These are phyloP conservation scores for Picea abies DNA, from an alignment of 83 land plant genomes.

Conservation along the genomic window DNA sequence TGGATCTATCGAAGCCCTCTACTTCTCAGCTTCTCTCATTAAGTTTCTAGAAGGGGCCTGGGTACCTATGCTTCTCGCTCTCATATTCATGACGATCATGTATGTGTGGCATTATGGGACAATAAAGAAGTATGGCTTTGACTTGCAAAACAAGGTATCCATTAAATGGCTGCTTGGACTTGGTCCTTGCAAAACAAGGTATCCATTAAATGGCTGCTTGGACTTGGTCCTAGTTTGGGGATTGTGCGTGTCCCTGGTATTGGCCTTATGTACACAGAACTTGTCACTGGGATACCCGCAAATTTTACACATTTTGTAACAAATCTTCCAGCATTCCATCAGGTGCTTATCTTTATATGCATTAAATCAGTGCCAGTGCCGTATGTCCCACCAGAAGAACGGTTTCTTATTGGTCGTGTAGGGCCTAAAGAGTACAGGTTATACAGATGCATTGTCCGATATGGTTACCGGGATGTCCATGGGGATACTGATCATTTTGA, in stretches of 20 bases:
- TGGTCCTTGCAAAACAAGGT: conserved; percentile 57
- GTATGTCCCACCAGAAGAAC: conserved; percentile 46
- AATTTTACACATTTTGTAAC: conserved; percentile 49
- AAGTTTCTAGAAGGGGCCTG: conserved; percentile 68
- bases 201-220: conserved; percentile 44
- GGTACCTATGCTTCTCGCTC: conserved; percentile 55
- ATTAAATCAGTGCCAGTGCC: conserved; percentile 34
- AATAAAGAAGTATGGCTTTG: conserved; percentile 49
- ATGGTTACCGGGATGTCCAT: conserved; percentile 62
- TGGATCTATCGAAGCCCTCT: conserved; percentile 55
- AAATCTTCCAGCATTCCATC: conserved; percentile 58
- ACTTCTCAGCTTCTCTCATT: conserved; percentile 55
- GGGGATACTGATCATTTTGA: conserved; percentile 47
- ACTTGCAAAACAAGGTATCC: conserved; percentile 53
- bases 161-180: conserved; percentile 45
- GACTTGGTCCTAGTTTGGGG: conserved; percentile 44
- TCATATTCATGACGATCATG: conserved; percentile 54
- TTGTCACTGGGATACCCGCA: conserved; percentile 50
- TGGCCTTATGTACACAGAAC: conserved; percentile 42
- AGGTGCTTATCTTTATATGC: conserved; percentile 24
- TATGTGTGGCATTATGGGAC: conserved; percentile 55
- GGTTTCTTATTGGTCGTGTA: conserved; percentile 64
- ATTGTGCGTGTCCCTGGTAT: conserved; percentile 48
- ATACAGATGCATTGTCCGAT: conserved; percentile 72
- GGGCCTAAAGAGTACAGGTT: conserved; percentile 56